These are phyloP conservation scores for Candida sanyaensis DNA, from an alignment of 1,139 yeast species.

Conservation along the genomic window DNA sequence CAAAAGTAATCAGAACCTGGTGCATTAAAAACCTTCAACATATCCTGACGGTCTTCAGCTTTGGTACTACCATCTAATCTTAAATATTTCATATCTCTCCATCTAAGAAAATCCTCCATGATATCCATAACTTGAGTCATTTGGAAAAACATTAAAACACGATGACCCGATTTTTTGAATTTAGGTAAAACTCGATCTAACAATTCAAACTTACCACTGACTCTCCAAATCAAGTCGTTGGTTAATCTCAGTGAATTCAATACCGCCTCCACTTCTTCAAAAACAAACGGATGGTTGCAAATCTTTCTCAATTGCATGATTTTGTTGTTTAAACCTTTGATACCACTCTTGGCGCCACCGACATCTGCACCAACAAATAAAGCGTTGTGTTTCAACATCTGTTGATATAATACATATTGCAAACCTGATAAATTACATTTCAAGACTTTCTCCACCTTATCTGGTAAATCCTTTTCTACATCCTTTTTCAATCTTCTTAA, in stretches of 20 bases:
- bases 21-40: slow-evolving; percentile 71
- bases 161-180: slow-evolving; percentile 71
- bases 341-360: slow-evolving; percentile 49
- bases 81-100: slow-evolving; percentile 64
- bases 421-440: slow-evolving; percentile 93
- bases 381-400: slow-evolving; percentile 71
- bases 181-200: slow-evolving; percentile 75
- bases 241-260: slow-evolving; percentile 46
- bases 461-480: slow-evolving; percentile 95
- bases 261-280: slow-evolving; percentile 86
- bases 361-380: slow-evolving; percentile 59
- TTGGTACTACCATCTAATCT: slow-evolving; percentile 83
- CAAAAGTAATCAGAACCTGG: slow-evolving; percentile 74
- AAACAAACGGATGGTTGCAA: slow-evolving; percentile 97
- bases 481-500: slow-evolving; percentile 94
- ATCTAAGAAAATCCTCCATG: slow-evolving; percentile 79
- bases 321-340: slow-evolving; percentile 87
- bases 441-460: slow-evolving; percentile 91
- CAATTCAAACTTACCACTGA: slow-evolving; percentile 76
- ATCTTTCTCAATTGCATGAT: slow-evolving; percentile 95
- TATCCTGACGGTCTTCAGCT: slow-evolving; percentile 75
- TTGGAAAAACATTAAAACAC: slow-evolving; percentile 81
- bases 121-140: slow-evolving; percentile 91
- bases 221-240: slow-evolving; percentile 74
- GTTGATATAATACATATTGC: slow-evolving; percentile 77